Evolutionary conservation across 2,329 filamentous ascomycete genomes (phyloP), one percentile per base, ranked within the genome.

Genomic region (Lachnum nothofagi): DNA sequence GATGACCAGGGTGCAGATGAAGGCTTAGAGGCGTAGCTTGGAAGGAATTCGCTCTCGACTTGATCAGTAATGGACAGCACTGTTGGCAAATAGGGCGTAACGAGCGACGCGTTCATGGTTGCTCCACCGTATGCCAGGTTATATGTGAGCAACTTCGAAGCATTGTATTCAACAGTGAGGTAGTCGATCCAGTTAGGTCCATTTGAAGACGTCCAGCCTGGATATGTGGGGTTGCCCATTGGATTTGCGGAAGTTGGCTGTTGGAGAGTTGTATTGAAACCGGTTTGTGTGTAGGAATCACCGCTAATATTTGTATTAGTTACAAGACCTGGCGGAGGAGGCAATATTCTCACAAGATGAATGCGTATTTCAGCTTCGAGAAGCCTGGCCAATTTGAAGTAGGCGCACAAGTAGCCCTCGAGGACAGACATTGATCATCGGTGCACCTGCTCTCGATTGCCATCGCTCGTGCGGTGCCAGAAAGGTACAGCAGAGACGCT

Each of bases 171-270:
- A 14, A 65, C 64, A 1, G 72, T 72, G 9, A 75, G 60, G 57
- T 69, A 77, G 49, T 72, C 77, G n/a, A 78, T 67, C 75, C 76
- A 80, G 58, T 78, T 79, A 1, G 75, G 76, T 0, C 76, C 77
- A 52, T 72, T 73, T 49, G 67, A 53, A 7, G 68, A 60, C 22
- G 69, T 70, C 48, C 55, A 66, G 9, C 69, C 69, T 42, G 68
- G 68, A 44, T 67, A 70, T 6, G 62, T 42, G 16, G 69, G 69
- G 50, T 70, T 71, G 12, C 69, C 69, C 8, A 70, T 52, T 5
- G 69, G 67, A 53, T 70, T 70, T 2, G 59, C 59, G 0, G 61
- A 52, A 4, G 65, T 60, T 7, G 68, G 69, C 34, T 69, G 60
- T 6, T 59, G 58, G 9, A 59, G 57, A 25, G 57, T 65, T 10